Base-by-base conservation (phyloP, 2,329 filamentous ascomycete genomes). In the Neonectria neomacrospora region DNA sequence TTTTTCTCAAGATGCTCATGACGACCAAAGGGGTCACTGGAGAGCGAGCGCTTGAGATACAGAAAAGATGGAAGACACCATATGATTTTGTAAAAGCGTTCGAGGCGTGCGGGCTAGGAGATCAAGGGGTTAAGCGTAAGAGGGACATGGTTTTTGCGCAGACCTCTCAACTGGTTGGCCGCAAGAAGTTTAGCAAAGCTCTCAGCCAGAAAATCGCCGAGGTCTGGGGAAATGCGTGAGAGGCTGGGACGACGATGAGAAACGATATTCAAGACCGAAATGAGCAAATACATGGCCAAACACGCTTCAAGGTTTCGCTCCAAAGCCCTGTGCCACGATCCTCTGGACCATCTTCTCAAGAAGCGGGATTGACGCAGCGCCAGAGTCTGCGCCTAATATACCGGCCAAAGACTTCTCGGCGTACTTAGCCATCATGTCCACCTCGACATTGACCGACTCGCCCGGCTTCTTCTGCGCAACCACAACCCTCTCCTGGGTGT, bases 401-500 rank as follows among this genome's bases (percentile, higher is more conserved):
- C 90, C 93, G 20, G 89, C 86, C 60, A 97, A 88, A 67, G 92
- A 95, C 87, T 97, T 97, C 82, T 94, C 91, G 2, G 93, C 91
- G 73, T 94, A 94, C 81, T 95, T 95, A 54, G 87, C 88, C 81
- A 90, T 85, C 82, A 97, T 93, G 76, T 97, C 94, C 57, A 97
- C 95, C 83, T 97, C 94, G 37, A 97, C 87, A 75, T 97, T 97
- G 65, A 97, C 92, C 53, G 89, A 86, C 6, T 97, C 93, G 2
- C 94, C 94, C 30, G 86, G 80, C 79, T 86, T 83, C 86, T 97
- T 97, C 55, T 82, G 83, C 2, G 92, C 92, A 67, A 93, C 89
- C 16, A 97, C 91, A 16, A 99, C 90, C 78, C 92, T 92, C 79
- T 95, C 93, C 82, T 98, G 96, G 11, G 96, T 97, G 79, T 99